Evolutionary conservation across 2,329 filamentous ascomycete genomes (phyloP), one percentile per base, ranked within the genome.

Genomic region (Clarireedia hainanense): DNA sequence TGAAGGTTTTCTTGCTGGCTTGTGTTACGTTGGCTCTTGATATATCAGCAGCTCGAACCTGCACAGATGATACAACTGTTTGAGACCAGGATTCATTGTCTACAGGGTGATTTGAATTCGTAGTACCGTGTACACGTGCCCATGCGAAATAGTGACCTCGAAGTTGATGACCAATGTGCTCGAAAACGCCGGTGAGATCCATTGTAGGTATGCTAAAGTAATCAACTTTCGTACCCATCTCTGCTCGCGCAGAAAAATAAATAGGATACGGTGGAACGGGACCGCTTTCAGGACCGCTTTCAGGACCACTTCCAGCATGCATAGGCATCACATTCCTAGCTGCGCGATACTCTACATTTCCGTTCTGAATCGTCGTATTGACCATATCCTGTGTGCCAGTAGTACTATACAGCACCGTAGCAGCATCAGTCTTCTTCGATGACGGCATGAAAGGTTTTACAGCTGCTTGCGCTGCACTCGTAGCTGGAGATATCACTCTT

Each of bases 111-210:
- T 73, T 56, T 15, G 36, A 5, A 3, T 23, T 17, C 5, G 34
- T 30, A 6, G 2, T 14, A 14, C 68, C 2, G 73, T 50, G 3
- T 67, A 66, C 3, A 73, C 70, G 59, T 2, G 81, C 63, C 84
- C 85, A 88, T 3, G 81, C 84, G 40, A 85, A 81, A 63, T 84
- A 88, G 6, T 84, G 75, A 0, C 85, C 85, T 12, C 73, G 70
- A 50, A 88, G 73, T 3, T 78, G 75, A 59, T 79, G 70, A 23
- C 75, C 71, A 42, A 85, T 67, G 36, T 79, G 74, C 26, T 78
- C 76, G 0, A 80, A 72, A 0, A 85, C 72, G 9, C 73, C 75
- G 0, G 64, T 63, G 2, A 88, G 67, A 57, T 78, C 82, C 0
- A 81, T 77, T 0, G 78, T 81, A 0, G 81, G 79, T 2, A 77